phyloP scores from a whole-genome alignment of 495 filamentous ascomycete species.

The Penicillium antarcticum region DNA sequence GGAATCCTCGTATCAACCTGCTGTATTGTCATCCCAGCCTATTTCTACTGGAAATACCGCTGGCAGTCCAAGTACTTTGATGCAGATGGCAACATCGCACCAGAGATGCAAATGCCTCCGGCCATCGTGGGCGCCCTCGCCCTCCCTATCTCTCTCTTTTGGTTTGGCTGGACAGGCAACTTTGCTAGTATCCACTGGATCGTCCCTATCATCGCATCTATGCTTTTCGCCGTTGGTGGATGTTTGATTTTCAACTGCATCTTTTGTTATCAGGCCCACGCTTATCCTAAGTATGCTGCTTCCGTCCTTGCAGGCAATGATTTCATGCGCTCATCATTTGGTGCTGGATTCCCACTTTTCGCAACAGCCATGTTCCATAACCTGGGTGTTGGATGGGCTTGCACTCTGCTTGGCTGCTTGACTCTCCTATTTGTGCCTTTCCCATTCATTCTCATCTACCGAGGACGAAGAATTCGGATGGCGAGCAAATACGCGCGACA shows the following conservation, averaged over 20 bases:
- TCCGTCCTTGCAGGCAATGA: conserved; percentile 51
- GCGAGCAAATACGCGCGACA: conserved; percentile 23
- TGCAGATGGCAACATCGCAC: conserved; percentile 25
- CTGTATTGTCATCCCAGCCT: conserved; percentile 36
- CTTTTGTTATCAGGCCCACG: conserved; percentile 44
- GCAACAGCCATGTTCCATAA: conserved; percentile 50
- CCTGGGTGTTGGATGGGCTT: conserved; percentile 61
- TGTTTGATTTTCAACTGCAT: conserved; percentile 56
- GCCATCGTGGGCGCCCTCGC: conserved; percentile 45
- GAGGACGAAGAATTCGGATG: conserved; percentile 25
- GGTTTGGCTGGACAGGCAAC: conserved; percentile 60
- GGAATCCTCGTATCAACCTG: conserved; percentile 42
- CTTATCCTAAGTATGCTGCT: conserved; percentile 44
- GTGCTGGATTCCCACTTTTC: conserved; percentile 49
- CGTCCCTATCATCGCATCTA: conserved; percentile 54
- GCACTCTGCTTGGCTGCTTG: conserved; percentile 58
- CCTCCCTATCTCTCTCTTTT: conserved; percentile 54
- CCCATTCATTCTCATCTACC: conserved; percentile 32
- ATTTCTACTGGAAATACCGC: conserved; percentile 44
- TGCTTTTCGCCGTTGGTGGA: conserved; percentile 49
- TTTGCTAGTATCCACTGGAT: conserved; percentile 53
- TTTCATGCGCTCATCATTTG: conserved; percentile 45
- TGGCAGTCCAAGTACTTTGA: conserved; percentile 39
- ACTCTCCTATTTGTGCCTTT: conserved; percentile 36
- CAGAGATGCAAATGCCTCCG: conserved; percentile 48